Base-by-base conservation (phyloP, 73 alveolate species). In the Blepharisma japonicum region DNA sequence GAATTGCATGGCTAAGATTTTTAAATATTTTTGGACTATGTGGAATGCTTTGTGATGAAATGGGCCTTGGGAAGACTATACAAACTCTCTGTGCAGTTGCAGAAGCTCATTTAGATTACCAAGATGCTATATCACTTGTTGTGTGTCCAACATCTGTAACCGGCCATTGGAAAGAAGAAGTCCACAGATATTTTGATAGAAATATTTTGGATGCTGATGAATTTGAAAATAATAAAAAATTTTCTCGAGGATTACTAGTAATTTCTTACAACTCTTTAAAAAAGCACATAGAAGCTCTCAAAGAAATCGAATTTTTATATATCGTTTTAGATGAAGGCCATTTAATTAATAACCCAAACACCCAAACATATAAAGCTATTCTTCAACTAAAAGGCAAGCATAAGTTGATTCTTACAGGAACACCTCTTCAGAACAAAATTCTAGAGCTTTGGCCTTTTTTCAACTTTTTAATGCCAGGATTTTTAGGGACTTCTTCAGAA, bases 391-490 rank as follows among this genome's bases (percentile, higher is more conserved):
- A 93, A 72, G 87, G 98, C 0, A 96, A 97, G 38, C 96, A 90
- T 82, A 94, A 97, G 56, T 77, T 98, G 23, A 92, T 96, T 14
- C 81, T 98, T 55, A 96, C 99, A 3, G 99, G 99, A n/a, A 96
- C 99, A 7, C 99, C 99, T 5, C 92, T 98, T 66, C 96, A 98
- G 83, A 98, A 98, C 89, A 94, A 94, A 81, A 97, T 98, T 6
- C 88, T 91, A 68, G 99, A 98, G 89, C 92, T 98, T 48, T 98
- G 99, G 99, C 92, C 99, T 27, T 86, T 97, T 48, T 98, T 98
- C 84, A 99, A 98, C 88, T 96, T 98, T 82, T 90, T 97, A 39
- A 89, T 95, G 96, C 99, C 99, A 23, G 99, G 99, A 46, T 96
- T 97, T 79, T 90, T 98, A 48, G 99, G 99, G 32, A 95, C 97